Percentiles rank a stretch among this genome's conserved stretches.
Evolutionary conservation across 1,139 yeast species (phyloP).

Genomic region (Yamadazyma dushanensis): DNA sequence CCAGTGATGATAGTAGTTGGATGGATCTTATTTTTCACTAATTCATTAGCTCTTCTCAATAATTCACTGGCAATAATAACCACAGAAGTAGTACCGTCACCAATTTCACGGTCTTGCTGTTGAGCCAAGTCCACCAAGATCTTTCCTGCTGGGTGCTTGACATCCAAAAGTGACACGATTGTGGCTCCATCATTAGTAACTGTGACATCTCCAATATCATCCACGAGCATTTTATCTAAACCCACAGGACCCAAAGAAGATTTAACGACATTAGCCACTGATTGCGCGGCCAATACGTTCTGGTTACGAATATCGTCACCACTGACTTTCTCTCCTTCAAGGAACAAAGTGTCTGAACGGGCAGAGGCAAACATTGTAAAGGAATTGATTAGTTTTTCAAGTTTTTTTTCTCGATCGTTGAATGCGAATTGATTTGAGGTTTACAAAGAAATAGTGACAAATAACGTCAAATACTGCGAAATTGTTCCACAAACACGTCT

Average conservation of each 20-base stretch:
- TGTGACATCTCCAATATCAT: slow-evolving; percentile 98
- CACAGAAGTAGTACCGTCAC: slow-evolving; percentile 97
- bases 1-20: slow-evolving; percentile 98
- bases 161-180: slow-evolving; percentile 84
- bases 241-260: slow-evolving; percentile 98
- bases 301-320: slow-evolving; percentile 97
- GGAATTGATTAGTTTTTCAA: neutral
- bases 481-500: no score
- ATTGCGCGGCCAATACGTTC: slow-evolving; percentile 92
- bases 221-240: slow-evolving; percentile 96
- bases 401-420: neutral
- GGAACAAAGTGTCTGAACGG: slow-evolving; percentile 87
- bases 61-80: slow-evolving; percentile 94
- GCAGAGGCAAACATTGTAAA: slow-evolving; percentile 53
- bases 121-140: slow-evolving; percentile 96
- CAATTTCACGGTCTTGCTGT: slow-evolving; percentile 98
- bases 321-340: slow-evolving; percentile 93
- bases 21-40: slow-evolving; percentile 90
- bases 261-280: slow-evolving; percentile 96
- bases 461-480: no score
- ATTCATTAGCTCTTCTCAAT: slow-evolving; percentile 88
- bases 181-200: slow-evolving; percentile 99
- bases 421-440: neutral
- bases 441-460: no score
- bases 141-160: slow-evolving; percentile 98